Evolutionary conservation across 257 asterid genomes (phyloP).

Genomic region (Pogostemon cablin): DNA sequence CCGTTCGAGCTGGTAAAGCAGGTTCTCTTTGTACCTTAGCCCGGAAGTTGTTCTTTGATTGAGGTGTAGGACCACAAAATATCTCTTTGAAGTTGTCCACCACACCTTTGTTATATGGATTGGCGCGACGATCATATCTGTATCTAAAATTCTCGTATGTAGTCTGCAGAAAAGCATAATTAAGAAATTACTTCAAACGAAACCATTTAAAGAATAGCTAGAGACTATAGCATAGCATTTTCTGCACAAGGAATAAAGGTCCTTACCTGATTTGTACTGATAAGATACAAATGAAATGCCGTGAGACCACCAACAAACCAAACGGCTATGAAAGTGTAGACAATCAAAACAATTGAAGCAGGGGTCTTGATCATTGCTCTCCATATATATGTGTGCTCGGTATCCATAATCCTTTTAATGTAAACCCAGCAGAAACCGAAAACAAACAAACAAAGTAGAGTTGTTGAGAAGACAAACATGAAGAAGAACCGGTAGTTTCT

Average conservation of each 20-base stretch:
- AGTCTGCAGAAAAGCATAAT: constrained; percentile 58
- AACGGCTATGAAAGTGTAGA: constrained; percentile 85
- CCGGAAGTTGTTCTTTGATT: constrained; percentile 82
- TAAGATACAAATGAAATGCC: constrained; percentile 87
- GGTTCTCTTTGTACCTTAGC: constrained; percentile 73
- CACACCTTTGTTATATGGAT: constrained; percentile 91
- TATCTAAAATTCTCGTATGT: constrained; percentile 96
- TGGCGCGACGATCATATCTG: constrained; percentile 83
- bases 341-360: constrained; percentile 84
- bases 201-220: neutral
- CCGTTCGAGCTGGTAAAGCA: constrained; percentile 50
- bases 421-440: constrained; percentile 95
- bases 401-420: constrained; percentile 68
- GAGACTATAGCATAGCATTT: neutral
- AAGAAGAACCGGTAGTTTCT: constrained; percentile 98
- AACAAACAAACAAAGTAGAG: constrained; percentile 90
- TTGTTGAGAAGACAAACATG: constrained; percentile 98
- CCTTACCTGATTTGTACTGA: constrained; percentile 88
- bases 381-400: constrained; percentile 75
- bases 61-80: constrained; percentile 65
- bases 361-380: constrained; percentile 93
- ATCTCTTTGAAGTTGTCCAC: constrained; percentile 74
- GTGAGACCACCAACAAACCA: constrained; percentile 99
- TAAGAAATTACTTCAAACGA: constrained; percentile 21
- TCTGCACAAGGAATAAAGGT: constrained; percentile 20